Conservation (phyloP, 2,329 filamentous ascomycete species). For the Didymella pomorum region DNA sequence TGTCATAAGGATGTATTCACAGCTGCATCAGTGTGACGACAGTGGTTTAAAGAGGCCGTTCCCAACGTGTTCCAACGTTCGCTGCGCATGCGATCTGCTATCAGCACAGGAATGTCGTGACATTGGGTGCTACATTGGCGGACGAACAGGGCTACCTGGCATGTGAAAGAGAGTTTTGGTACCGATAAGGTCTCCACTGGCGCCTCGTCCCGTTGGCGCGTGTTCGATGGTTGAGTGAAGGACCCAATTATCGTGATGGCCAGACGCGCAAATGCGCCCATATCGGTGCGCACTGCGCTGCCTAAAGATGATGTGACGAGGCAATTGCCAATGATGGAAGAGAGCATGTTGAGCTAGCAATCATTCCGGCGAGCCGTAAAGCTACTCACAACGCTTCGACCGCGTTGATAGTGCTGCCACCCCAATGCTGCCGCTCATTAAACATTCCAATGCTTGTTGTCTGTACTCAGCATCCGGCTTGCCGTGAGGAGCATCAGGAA, state of each 20-base stretch:
- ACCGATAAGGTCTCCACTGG: slow-evolving; percentile 26
- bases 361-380: background rate
- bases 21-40: slow-evolving; percentile 15
- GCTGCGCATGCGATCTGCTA: slow-evolving; percentile 1
- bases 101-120: slow-evolving; percentile 23
- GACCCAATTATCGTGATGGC: slow-evolving; percentile 12
- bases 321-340: slow-evolving; percentile 6
- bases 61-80: slow-evolving; percentile 1
- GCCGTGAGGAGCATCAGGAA: background rate
- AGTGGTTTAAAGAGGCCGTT: slow-evolving; percentile 1
- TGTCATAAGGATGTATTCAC: background rate
- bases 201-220: slow-evolving; percentile 20
- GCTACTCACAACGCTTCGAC: background rate
- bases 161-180: slow-evolving; percentile 38
- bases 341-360: background rate
- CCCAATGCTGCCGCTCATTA: background rate
- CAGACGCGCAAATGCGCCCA: slow-evolving; percentile 4
- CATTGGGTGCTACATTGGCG: slow-evolving; percentile 29
- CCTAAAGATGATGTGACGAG: slow-evolving; percentile 2
- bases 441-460: slow-evolving; percentile 9
- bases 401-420: background rate
- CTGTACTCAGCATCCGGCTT: slow-evolving; percentile 3
- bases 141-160: slow-evolving; percentile 27
- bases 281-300: slow-evolving; percentile 4
- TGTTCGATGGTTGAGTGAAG: slow-evolving; percentile 16